These are phyloP conservation scores for Phytophthora meadii DNA, from an alignment of 352 stramenopile genomes.

Conservation along the genomic window DNA sequence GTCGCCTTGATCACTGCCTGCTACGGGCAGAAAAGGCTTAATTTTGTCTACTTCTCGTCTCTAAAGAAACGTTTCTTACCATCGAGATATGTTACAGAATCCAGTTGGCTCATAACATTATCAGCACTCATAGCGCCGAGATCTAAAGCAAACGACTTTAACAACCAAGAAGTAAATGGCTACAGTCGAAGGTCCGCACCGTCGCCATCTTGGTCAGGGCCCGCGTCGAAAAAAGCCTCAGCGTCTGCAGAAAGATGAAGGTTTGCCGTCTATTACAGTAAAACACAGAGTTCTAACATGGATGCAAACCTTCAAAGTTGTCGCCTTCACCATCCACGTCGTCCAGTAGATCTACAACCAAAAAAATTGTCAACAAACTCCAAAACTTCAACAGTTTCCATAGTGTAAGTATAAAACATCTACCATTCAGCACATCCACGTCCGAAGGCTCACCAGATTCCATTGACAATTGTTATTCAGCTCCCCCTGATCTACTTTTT, in stretches of 20 bases:
- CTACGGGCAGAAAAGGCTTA: not conserved
- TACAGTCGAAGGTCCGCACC: slow-evolving; percentile 2
- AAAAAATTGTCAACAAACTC: slow-evolving; percentile 1
- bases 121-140: slow-evolving; percentile 31
- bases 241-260: slow-evolving; percentile 16
- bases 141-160: not conserved
- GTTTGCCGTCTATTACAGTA: not conserved
- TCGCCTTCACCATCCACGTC: slow-evolving; percentile 32
- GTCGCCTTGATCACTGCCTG: slow-evolving; percentile 19
- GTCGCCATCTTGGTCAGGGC: slow-evolving; percentile 17
- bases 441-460: slow-evolving; percentile 20
- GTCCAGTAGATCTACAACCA: slow-evolving; percentile 34
- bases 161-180: too few relatives aligned
- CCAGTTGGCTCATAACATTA: slow-evolving; percentile 45
- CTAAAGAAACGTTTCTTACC: slow-evolving; percentile 12
- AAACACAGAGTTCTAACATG: not conserved
- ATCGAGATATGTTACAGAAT: slow-evolving; percentile 40
- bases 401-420: not conserved
- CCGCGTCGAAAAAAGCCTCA: slow-evolving; percentile 35
- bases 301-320: slow-evolving; percentile 31
- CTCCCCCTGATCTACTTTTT: too few relatives aligned
- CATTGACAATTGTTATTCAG: slow-evolving; percentile 6
- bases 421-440: slow-evolving; percentile 47
- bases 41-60: too few relatives aligned
- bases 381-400: slow-evolving; percentile 12